These are phyloP conservation scores for Hippophae rhamnoides DNA, from an alignment of 306 rosid genomes.

Conservation along the genomic window DNA sequence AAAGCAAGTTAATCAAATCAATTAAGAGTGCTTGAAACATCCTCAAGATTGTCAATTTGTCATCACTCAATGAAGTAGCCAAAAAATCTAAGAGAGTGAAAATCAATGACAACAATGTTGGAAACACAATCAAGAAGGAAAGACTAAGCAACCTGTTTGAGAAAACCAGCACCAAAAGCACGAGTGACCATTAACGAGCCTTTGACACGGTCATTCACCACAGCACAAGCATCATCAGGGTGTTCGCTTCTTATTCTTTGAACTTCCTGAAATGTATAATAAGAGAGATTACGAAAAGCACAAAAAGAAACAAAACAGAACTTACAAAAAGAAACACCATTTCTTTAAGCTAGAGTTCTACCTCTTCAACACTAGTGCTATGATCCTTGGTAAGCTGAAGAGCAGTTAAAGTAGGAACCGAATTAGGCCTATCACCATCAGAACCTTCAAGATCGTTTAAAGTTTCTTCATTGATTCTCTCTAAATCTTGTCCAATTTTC, in stretches of 20 bases:
- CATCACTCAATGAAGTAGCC: too few species aligned
- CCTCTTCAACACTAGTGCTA: conserved; percentile 72
- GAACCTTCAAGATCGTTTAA: conserved; percentile 75
- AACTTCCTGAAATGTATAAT: conserved; percentile 57
- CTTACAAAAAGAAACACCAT: background rate
- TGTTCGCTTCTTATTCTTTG: conserved; percentile 67
- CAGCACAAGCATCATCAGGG: conserved; percentile 73
- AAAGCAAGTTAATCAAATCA: too few species aligned
- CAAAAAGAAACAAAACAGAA: background rate
- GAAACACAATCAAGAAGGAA: background rate
- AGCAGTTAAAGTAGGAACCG: conserved; percentile 49
- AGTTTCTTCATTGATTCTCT: conserved; percentile 86
- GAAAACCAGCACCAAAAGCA: conserved; percentile 96
- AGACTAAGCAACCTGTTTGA: conserved; percentile 63
- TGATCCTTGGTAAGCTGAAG: conserved; percentile 88
- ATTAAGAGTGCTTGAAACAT: too few species aligned
- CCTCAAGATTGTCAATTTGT: too few species aligned
- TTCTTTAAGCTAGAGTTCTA: conserved; percentile 1
- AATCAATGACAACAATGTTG: too few species aligned
- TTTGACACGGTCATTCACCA: conserved; percentile 85
- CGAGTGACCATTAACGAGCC: conserved; percentile 93
- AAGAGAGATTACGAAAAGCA: conserved; percentile 1
- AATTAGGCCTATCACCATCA: conserved; percentile 41
- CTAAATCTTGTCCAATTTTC: conserved; percentile 76
- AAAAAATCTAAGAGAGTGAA: too few species aligned